Evolutionary conservation across 768 basidiomycete genomes (phyloP).

Genomic region (Suillus weaverae): DNA sequence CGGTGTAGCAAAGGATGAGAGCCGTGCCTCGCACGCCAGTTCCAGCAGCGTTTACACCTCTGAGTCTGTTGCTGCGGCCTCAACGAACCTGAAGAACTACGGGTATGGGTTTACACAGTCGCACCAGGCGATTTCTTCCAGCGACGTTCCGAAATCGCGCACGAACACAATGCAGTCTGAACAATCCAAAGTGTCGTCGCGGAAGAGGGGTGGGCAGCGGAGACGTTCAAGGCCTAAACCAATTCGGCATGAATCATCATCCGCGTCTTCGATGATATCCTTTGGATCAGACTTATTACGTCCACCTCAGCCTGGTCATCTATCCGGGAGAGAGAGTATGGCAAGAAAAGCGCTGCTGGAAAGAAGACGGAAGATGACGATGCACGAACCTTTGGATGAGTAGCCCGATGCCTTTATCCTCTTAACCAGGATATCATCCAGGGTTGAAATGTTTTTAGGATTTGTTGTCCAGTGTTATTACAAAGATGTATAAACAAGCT

Average conservation of each 20-base stretch:
- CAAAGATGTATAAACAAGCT: conserved; percentile 1
- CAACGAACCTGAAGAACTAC: conserved; percentile 27
- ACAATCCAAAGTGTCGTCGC: not conserved
- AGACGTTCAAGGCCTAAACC: conserved; percentile 14
- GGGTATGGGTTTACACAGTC: conserved; percentile 20
- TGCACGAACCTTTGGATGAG: not conserved
- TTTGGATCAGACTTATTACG: conserved; percentile 15
- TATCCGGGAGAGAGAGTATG: conserved; percentile 22
- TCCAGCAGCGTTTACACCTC: conserved; percentile 28
- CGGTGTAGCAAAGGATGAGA: not conserved
- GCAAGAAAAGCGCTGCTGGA: conserved; percentile 28
- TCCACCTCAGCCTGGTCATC: not conserved
- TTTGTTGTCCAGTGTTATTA: conserved; percentile 4
- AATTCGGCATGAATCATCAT: conserved; percentile 24
- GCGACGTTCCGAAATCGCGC: not conserved
- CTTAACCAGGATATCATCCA: not conserved
- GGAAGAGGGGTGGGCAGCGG: conserved; percentile 2
- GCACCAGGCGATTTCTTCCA: conserved; percentile 7
- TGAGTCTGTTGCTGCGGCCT: conserved; percentile 17
- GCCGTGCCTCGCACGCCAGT: conserved; percentile 11
- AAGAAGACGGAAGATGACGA: conserved; percentile 21
- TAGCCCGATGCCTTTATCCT: not conserved
- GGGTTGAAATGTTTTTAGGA: not conserved
- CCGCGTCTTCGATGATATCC: conserved; percentile 28
- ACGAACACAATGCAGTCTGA: conserved; percentile 13